Evolutionary conservation across 805 yeast species (phyloP).

Genomic region (Metschnikowia lochheadii): DNA sequence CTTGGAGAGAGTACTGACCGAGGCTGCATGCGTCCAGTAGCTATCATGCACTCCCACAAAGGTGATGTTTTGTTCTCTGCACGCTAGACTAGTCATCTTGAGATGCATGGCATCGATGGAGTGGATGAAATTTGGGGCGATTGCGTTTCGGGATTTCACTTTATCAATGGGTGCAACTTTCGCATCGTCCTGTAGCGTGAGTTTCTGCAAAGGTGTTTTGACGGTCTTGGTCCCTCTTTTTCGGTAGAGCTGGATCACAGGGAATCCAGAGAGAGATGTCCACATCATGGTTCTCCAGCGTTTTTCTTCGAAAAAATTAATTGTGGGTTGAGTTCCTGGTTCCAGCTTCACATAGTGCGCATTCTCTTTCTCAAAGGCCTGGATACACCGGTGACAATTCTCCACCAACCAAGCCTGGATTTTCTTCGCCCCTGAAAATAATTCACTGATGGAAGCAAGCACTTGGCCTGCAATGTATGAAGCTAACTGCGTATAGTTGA

Average conservation of each 20-base stretch:
- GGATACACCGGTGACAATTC: slow-evolving; percentile 29
- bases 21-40: slow-evolving; percentile 39
- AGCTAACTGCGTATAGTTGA: slow-evolving; percentile 3
- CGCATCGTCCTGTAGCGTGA: slow-evolving; percentile 19
- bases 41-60: slow-evolving; percentile 43
- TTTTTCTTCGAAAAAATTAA: slow-evolving; percentile 20
- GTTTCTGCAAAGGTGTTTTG: slow-evolving; percentile 23
- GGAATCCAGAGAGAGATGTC: slow-evolving; percentile 40
- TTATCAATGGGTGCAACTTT: slow-evolving; percentile 23
- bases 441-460: slow-evolving; percentile 16
- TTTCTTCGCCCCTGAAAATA: slow-evolving; percentile 30
- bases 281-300: slow-evolving; percentile 37
- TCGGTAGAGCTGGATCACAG: slow-evolving; percentile 36
- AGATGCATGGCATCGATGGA: slow-evolving; percentile 40
- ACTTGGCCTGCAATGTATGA: slow-evolving; percentile 12
- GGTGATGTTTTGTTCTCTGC: slow-evolving; percentile 18
- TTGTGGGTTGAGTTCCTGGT: neutral
- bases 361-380: slow-evolving; percentile 19
- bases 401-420: slow-evolving; percentile 35
- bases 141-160: slow-evolving; percentile 31
- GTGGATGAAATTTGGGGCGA: slow-evolving; percentile 44
- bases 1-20: slow-evolving; percentile 24
- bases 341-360: too few relatives aligned
- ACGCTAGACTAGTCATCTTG: slow-evolving; percentile 31
- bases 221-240: slow-evolving; percentile 14